These are phyloP conservation scores for Neoscytalidium dimidiatum DNA, from an alignment of 2,329 filamentous ascomycete genomes.

Conservation along the genomic window DNA sequence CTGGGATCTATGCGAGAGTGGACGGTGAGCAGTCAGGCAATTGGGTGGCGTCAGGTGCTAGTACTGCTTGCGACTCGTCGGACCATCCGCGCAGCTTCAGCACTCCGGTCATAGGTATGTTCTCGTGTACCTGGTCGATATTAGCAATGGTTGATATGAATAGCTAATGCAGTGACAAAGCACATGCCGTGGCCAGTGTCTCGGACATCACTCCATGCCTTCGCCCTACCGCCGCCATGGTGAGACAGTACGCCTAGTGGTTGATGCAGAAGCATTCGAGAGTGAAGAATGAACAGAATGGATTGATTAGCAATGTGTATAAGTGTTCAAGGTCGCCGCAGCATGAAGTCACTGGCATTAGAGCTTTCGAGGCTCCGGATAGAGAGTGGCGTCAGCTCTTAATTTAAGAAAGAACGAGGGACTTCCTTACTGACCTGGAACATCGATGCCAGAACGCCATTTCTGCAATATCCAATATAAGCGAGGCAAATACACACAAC, in stretches of 20 bases:
- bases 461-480: background rate
- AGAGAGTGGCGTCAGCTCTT: background rate
- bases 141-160: background rate
- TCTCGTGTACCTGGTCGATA: background rate
- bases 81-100: background rate
- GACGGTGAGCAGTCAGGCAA: too few species aligned
- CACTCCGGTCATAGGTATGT: background rate
- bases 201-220: background rate
- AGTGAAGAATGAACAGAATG: background rate
- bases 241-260: too few species aligned
- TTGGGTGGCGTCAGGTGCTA: too few species aligned
- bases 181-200: background rate
- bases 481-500: background rate
- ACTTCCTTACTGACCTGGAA: background rate
- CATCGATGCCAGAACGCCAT: background rate
- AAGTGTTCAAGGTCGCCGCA: too few species aligned
- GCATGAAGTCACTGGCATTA: background rate
- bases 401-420: background rate
- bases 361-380: background rate
- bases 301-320: background rate
- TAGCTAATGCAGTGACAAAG: background rate
- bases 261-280: too few species aligned
- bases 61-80: background rate
- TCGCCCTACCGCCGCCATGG: background rate
- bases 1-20: too few species aligned